Evolutionary conservation across 345 rosid species (phyloP), one percentile per base, ranked within the genome.

Genomic region (Linum usitatissimum): DNA sequence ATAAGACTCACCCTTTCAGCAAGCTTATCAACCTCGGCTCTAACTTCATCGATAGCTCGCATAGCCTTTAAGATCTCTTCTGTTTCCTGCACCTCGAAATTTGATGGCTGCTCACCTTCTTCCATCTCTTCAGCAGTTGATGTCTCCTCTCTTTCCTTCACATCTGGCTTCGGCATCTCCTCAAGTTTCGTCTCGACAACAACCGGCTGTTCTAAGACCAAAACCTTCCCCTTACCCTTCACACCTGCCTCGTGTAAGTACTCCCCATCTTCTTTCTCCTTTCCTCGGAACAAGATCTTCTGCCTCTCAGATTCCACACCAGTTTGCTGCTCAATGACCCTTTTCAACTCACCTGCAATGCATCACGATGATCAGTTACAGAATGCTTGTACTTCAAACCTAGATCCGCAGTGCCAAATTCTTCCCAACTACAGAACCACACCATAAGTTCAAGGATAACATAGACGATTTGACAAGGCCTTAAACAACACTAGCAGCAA

Each of bases 271-370:
- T 85, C 91, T 59, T 70, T 84, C 72, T 88, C 95, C 65, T 76
- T 71, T 59, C 98, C 98, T 70, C 98, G 80, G 59, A 91, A 91
- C 74, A 88, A 77, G 19, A 88, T 66, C 75, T 69, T 81, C 65
- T 76, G 79, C 42, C 65, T 73, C 45, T 59, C 70, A 53, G 83
- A 73, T 56, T 79, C 83, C 78, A 85, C 48, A 0, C 87, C 90
- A 18, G 72, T 74, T 69, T 80, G 72, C 30, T 71, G 76, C 18
- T 76, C 79, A 73, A 91, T 71, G 39, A 72, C 66, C 67, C 65
- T 70, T 80, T 88, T 91, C 77, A 88, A 20, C 68, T 82, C 82
- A 66, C 90, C 98, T 91, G 63, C 45, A 60, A 70, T 45, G 51
- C 13, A 45, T 45, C 49, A 42, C 62, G 6, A 42, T 57, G 14